Percentiles rank a stretch among this genome's conserved stretches.
phyloP scores from a whole-genome alignment of 108 stramenopile genomes.

The Nannochloropsis salina region DNA sequence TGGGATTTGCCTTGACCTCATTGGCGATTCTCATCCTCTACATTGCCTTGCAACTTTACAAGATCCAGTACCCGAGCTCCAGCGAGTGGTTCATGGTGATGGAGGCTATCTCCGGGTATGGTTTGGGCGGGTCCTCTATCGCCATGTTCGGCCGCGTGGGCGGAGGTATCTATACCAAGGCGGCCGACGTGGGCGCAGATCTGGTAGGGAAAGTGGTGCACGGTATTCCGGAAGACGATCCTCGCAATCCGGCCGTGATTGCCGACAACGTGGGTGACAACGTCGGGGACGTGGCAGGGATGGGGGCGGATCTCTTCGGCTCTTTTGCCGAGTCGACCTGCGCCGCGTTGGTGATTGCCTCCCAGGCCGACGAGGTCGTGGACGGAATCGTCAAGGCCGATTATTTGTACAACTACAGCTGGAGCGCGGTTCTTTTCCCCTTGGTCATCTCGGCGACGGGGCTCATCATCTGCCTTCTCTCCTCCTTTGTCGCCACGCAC shows the following conservation, averaged over 20 bases:
- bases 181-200: slow-evolving; percentile 98
- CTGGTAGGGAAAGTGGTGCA: slow-evolving; percentile 98
- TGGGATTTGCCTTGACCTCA: slow-evolving; percentile 91
- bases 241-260: slow-evolving; percentile 96
- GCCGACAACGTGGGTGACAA: slow-evolving; percentile 99
- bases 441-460: slow-evolving; percentile 84
- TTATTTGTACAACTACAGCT: slow-evolving; percentile 35
- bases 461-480: slow-evolving; percentile 86
- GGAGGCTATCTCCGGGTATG: slow-evolving; percentile 89
- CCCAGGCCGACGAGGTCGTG: slow-evolving; percentile 56
- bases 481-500: slow-evolving; percentile 92
- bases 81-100: slow-evolving; percentile 82
- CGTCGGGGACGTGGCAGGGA: slow-evolving; percentile 96
- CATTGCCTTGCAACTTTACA: slow-evolving; percentile 36
- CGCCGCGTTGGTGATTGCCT: slow-evolving; percentile 89
- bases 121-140: slow-evolving; percentile 92
- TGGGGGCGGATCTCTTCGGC: slow-evolving; percentile 98
- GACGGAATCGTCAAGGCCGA: slow-evolving; percentile 61
- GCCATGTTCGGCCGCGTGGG: slow-evolving; percentile 99
- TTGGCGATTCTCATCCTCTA: slow-evolving; percentile 80
- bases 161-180: slow-evolving; percentile 99
- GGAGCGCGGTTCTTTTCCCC: slow-evolving; percentile 95
- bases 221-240: slow-evolving; percentile 98
- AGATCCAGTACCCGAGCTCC: slow-evolving; percentile 54
- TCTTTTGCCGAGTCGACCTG: slow-evolving; percentile 94